Evolutionary conservation across 2,329 filamentous ascomycete species (phyloP), one percentile per base, ranked within the genome.

Genomic region (Fusarium mundagurra): DNA sequence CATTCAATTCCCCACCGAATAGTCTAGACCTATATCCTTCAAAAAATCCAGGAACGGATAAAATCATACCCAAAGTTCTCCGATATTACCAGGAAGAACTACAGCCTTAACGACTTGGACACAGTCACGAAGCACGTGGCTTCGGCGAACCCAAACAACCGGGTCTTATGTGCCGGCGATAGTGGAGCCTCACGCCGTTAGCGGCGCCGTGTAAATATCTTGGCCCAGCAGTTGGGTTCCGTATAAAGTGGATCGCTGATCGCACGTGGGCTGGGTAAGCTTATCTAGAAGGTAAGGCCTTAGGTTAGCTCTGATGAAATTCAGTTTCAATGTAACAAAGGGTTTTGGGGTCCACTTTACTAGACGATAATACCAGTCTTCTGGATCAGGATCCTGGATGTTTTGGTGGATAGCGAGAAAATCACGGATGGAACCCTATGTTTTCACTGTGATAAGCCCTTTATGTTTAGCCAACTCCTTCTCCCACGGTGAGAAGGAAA

Each of bases 291-390:
- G 57, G 20, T 3, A 18, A 36, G 14, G 24, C 16, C 5, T 16
- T 4, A 24, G 10, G 2, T 18, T 14, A 5, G 18, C 3, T 27
- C 4, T 20, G 11, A 24, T n/a, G 20, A 14, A 34, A n/a, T 18
- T 14, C 6, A 5, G 0, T 3, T 20, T 20, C 1, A 2, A 54
- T n/a, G 33, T 29, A 38, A 54, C 24, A 0, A 13, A 7, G 2
- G 6, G 24, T 27, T 16, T 17, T 10, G 13, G 24, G 38, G 31
- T 47, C 54, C 54, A 58, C n/a, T 27, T 34, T 22, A 4, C 3
- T 7, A 6, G 4, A 7, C 0, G 6, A 22, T 33, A 34, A 3
- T 1, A 11, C 24, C 2, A 8, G 8, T 10, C 0, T n/a, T 27
- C n/a, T 58, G 39, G 27, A 47, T 58, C 39, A 58, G 20, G 7